Evolutionary conservation across 129 eudicot genomes (phyloP).

Genomic region (Logfia minima): DNA sequence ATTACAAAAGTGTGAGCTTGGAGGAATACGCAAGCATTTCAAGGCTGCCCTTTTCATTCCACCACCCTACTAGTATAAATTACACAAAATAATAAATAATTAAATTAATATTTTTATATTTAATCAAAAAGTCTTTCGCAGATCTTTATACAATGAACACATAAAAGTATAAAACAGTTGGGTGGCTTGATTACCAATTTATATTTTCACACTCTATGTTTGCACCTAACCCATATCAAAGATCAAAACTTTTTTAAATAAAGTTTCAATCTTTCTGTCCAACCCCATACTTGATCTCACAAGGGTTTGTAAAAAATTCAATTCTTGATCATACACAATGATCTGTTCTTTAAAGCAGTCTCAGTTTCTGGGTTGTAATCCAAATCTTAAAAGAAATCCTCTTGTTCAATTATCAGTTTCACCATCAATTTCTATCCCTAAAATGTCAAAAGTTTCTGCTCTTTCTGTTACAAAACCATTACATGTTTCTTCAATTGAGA

Average conservation of each 20-base stretch:
- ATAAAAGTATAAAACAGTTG: slow-evolving; percentile 25
- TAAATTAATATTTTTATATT: no score
- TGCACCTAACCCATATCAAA: slow-evolving; percentile 29
- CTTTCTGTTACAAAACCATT: slow-evolving; percentile 34
- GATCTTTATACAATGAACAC: slow-evolving; percentile 25
- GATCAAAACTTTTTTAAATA: slow-evolving; percentile 5
- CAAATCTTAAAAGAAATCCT: slow-evolving; percentile 21
- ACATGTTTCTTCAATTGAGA: slow-evolving; percentile 32
- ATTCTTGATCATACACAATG: slow-evolving; percentile 18
- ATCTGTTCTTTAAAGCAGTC: slow-evolving; percentile 27
- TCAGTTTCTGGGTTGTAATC: neutral
- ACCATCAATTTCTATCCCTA: slow-evolving; percentile 23
- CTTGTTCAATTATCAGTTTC: slow-evolving; percentile 16
- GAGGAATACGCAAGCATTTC: slow-evolving; percentile 25
- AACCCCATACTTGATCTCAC: slow-evolving; percentile 12
- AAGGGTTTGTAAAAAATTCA: neutral
- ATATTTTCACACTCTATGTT: slow-evolving; percentile 13
- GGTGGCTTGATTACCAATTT: slow-evolving; percentile 14
- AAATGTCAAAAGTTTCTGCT: slow-evolving; percentile 15
- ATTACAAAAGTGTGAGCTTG: slow-evolving; percentile 22
- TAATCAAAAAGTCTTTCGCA: slow-evolving; percentile 18
- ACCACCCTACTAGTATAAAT: slow-evolving; percentile 26
- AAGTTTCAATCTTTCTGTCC: neutral
- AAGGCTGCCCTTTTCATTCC: slow-evolving; percentile 26
- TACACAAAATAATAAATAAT: neutral